Evolutionary conservation across 1,284 basidiomycete genomes (phyloP).

Genomic region (Malassezia obtusa): DNA sequence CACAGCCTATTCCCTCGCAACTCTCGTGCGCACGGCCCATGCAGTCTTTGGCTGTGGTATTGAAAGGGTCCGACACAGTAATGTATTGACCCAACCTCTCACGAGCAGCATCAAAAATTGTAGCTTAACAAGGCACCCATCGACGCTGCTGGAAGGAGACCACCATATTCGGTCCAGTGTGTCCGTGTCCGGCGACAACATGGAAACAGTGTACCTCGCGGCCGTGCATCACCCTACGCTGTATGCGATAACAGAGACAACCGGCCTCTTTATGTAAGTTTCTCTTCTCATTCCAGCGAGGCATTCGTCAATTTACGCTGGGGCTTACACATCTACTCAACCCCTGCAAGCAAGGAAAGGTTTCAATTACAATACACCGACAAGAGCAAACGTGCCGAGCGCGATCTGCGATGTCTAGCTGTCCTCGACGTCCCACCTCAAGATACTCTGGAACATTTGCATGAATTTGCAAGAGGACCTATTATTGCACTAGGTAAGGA

Average conservation of each 20-base stretch:
- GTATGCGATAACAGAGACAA: not conserved
- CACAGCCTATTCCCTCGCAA: not conserved
- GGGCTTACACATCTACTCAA: not conserved
- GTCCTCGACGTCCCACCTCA: not conserved
- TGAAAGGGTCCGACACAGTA: not conserved
- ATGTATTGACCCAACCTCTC: not conserved
- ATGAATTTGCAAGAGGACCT: not conserved
- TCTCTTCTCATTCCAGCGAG: not conserved
- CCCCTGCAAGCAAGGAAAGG: not conserved
- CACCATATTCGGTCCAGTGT: not conserved
- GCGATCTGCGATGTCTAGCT: conserved; percentile 9
- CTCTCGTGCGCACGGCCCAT: no score
- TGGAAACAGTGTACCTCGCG: not conserved
- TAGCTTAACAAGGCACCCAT: not conserved
- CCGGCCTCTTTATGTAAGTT: not conserved
- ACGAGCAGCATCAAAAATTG: not conserved
- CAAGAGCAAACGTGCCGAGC: not conserved
- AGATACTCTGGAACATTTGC: not conserved
- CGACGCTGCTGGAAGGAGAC: not conserved
- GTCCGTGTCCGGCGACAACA: not conserved
- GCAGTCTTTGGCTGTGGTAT: not conserved
- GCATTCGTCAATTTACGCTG: not conserved
- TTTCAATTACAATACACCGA: not conserved
- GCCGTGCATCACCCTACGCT: not conserved
- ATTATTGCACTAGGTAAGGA: not conserved